Conservation (phyloP, 148 eudicot genomes). For the Spergularia marina region DNA sequence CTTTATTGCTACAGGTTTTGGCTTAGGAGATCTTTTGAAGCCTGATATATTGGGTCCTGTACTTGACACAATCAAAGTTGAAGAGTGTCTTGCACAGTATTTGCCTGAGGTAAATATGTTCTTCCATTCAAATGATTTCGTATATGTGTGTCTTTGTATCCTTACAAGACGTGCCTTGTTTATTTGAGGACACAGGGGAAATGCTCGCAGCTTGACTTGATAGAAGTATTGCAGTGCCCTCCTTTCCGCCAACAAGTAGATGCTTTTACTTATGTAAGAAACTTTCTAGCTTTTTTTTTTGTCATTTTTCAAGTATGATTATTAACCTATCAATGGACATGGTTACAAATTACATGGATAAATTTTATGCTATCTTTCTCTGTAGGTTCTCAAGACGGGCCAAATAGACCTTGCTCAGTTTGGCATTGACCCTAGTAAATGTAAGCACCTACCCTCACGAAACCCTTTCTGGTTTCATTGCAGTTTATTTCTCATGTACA, state of each 20-base stretch:
- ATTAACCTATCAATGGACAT: background rate
- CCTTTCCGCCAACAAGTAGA: constrained; percentile 99
- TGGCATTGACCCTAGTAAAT: constrained; percentile 93
- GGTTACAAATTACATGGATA: background rate
- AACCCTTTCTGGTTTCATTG: background rate
- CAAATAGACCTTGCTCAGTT: constrained; percentile 93
- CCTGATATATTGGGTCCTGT: constrained; percentile 76
- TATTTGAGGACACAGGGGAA: constrained; percentile 55
- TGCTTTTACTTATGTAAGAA: constrained; percentile 89
- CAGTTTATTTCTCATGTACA: background rate
- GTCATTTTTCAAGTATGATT: background rate
- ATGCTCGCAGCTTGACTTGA: constrained; percentile 61
- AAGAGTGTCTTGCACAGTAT: constrained; percentile 64
- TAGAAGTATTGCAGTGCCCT: constrained; percentile 88
- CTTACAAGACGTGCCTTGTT: constrained; percentile 1
- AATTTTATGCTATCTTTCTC: background rate
- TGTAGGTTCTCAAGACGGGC: constrained; percentile 88
- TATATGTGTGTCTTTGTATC: constrained; percentile 2
- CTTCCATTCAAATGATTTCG: background rate
- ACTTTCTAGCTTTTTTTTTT: background rate
- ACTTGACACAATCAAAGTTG: constrained; percentile 60
- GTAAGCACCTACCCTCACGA: constrained; percentile 40
- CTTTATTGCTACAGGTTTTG: constrained; percentile 56
- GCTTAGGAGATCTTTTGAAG: constrained; percentile 89
- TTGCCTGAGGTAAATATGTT: constrained; percentile 74